Base-by-base conservation (phyloP, 2,329 filamentous ascomycete species). In the Monascus ruber region DNA sequence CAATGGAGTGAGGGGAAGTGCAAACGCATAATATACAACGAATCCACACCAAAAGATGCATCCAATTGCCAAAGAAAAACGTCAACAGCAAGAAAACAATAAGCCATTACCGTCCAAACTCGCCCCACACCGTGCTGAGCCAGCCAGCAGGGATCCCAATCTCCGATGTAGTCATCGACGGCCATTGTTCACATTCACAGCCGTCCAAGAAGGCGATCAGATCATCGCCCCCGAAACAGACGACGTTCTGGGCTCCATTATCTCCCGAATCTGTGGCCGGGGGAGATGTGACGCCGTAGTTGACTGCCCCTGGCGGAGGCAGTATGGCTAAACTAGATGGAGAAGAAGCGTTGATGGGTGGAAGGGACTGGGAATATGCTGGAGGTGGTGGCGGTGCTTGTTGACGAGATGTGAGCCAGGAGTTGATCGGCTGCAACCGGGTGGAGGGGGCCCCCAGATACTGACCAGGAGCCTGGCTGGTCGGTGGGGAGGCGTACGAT, bases 341-440 rank as follows among this genome's bases (percentile, higher is more conserved):
- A 0, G 58, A 40, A 10, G 56, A 44, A 8, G 56, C 50, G 40
- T 53, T 63, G 48, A 62, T 63, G 1, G 60, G 57, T 2, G 61
- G 63, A 1, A 64, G 50, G 2, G 61, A 59, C 37, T 63, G 62
- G 0, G 60, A 56, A 41, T 64, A 64, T 25, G 60, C 43, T 24
- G 49, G 42, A n/a, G 42, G 52, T 4, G 54, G 46, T 4, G 52
- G 56, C 6, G 53, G 56, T 5, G 49, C 50, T 24, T 57, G 56
- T 11, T 51, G 51, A 25, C 55, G 59, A 3, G 50, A 45, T 6
- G 55, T 52, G 27, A 59, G 46, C 62, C 61, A 65, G 9, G 62
- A 55, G 37, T 63, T 64, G 41, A 65, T 51, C 4, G 63, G 60
- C 34, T 65, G 63, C 25, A 65, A 47, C 5, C 60, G 59, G 38